These are phyloP conservation scores for Neospermospora avenae DNA, from an alignment of 2,329 filamentous ascomycete species.

Conservation along the genomic window DNA sequence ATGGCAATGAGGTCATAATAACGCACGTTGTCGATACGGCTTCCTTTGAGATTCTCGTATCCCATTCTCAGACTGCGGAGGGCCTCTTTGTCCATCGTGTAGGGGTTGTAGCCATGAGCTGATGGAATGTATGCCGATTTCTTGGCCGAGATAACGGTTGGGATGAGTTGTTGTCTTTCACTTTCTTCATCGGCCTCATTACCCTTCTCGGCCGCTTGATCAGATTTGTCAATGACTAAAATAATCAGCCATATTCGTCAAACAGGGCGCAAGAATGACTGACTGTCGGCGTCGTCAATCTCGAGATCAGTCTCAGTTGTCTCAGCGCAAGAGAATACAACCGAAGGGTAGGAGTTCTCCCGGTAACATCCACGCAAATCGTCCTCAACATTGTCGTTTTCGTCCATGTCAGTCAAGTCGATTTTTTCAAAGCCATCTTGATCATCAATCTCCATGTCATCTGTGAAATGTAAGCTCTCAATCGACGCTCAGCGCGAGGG, in stretches of 20 bases:
- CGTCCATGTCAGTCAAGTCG: background rate
- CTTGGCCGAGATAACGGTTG: background rate
- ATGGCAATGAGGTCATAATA: background rate
- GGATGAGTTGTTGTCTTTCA: background rate
- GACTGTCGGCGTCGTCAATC: background rate
- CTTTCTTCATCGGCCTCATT: background rate
- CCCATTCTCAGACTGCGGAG: background rate
- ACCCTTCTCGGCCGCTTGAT: background rate
- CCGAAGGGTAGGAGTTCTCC: too few species aligned
- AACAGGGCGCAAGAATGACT: background rate
- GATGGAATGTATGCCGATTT: background rate
- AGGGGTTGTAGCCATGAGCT: background rate
- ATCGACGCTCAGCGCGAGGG: background rate
- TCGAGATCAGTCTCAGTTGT: too few species aligned
- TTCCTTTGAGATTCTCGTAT: background rate
- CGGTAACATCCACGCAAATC: background rate
- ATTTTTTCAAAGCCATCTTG: background rate
- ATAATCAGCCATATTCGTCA: background rate
- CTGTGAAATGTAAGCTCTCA: background rate
- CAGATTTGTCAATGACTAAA: background rate
- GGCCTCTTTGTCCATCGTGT: background rate
- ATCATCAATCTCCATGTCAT: background rate
- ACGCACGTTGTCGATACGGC: background rate
- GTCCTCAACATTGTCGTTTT: background rate
- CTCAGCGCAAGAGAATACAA: too few species aligned